Conservation (phyloP, 257 asterid species). For the Haberlea rhodopensis region DNA sequence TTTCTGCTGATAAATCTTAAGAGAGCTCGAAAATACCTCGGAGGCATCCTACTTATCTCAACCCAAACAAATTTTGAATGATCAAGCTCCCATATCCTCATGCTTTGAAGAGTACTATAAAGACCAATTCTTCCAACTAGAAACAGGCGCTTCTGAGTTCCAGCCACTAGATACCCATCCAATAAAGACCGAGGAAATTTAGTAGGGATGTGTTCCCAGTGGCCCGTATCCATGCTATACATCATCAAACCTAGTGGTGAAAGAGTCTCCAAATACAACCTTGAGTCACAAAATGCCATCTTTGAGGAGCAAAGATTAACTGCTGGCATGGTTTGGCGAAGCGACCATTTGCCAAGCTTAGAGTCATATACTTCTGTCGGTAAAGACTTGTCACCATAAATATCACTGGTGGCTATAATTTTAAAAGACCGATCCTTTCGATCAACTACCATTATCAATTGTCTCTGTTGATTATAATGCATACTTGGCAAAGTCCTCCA, state of each 20-base stretch:
- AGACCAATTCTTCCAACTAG: slow-evolving; percentile 93
- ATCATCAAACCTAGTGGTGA: slow-evolving; percentile 95
- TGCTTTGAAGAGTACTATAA: slow-evolving; percentile 82
- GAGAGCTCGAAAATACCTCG: slow-evolving; percentile 81
- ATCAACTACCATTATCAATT: no score
- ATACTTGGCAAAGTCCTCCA: slow-evolving; percentile 87
- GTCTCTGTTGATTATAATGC: no score
- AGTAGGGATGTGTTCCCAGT: slow-evolving; percentile 98
- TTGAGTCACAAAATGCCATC: no score
- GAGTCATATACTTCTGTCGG: slow-evolving; percentile 96
- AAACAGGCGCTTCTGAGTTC: slow-evolving; percentile 76
- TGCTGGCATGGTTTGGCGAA: slow-evolving; percentile 93
- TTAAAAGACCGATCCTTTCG: slow-evolving; percentile 69
- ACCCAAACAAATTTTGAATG: no score
- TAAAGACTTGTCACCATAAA: slow-evolving; percentile 75
- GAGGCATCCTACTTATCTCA: slow-evolving; percentile 92
- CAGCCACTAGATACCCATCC: slow-evolving; percentile 96
- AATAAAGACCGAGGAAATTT: slow-evolving; percentile 86
- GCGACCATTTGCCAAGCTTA: slow-evolving; percentile 65
- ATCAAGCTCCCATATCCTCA: no score
- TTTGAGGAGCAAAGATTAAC: no score
- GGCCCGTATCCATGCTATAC: slow-evolving; percentile 78
- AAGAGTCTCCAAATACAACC: slow-evolving; percentile 84
- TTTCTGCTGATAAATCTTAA: no score
- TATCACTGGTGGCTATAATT: slow-evolving; percentile 89